These are phyloP conservation scores for Thielaviopsis populi DNA, from an alignment of 2,329 filamentous ascomycete genomes.

Conservation along the genomic window DNA sequence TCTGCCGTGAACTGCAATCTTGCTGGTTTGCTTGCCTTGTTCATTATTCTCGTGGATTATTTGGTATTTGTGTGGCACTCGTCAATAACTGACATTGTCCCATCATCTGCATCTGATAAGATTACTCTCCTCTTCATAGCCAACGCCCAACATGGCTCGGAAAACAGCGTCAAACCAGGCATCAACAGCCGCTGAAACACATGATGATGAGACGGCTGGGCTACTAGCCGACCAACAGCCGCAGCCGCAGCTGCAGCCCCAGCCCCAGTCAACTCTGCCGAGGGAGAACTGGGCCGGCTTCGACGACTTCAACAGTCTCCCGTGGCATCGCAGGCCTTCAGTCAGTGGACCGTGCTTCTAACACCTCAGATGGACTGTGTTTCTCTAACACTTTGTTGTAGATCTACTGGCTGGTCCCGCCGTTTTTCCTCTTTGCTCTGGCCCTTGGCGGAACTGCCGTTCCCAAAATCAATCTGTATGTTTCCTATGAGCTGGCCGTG, in stretches of 20 bases:
- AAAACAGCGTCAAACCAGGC: neutral
- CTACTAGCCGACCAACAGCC: neutral
- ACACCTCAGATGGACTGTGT: neutral
- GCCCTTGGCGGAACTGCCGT: constrained; percentile 78
- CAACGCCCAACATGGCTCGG: neutral
- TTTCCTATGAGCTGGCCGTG: constrained; percentile 1
- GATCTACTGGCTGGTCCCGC: constrained; percentile 72
- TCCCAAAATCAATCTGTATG: constrained; percentile 67
- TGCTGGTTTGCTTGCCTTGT: too few relatives aligned
- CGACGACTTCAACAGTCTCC: constrained; percentile 44
- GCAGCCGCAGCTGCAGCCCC: neutral
- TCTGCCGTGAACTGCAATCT: neutral
- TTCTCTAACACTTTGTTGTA: constrained; percentile 23
- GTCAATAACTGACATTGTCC: neutral
- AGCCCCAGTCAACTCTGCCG: neutral
- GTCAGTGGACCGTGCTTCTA: constrained; percentile 27
- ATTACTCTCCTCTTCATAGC: neutral
- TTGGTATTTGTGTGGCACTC: neutral
- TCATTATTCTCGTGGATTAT: neutral
- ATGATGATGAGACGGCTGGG: neutral
- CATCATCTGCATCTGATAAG: neutral
- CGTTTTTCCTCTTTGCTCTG: constrained; percentile 67
- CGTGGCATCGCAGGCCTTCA: constrained; percentile 49
- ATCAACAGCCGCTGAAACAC: neutral
- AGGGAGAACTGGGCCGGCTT: constrained; percentile 32